These are phyloP conservation scores for Microcyclospora tardicrescens DNA, from an alignment of 2,329 filamentous ascomycete species.

Conservation along the genomic window DNA sequence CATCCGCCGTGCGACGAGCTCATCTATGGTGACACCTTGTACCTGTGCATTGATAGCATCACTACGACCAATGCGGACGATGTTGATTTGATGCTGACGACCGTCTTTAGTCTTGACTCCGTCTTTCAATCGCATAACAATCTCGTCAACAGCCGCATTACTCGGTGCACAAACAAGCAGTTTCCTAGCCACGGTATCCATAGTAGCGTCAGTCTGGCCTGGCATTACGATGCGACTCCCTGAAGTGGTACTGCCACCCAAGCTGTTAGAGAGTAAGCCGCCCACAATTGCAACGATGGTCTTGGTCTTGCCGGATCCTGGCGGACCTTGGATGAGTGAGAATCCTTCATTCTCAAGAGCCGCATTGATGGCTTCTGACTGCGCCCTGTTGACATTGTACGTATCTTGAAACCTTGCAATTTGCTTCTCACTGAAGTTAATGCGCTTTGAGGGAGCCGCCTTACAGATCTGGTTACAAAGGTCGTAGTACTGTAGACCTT, in stretches of 20 bases:
- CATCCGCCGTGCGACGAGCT: slow-evolving; percentile 67
- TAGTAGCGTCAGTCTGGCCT: slow-evolving; percentile 10
- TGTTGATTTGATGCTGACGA: slow-evolving; percentile 60
- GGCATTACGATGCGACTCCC: slow-evolving; percentile 26
- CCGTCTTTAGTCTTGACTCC: slow-evolving; percentile 71
- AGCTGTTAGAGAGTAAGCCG: slow-evolving; percentile 55
- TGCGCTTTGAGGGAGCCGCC: slow-evolving; percentile 78
- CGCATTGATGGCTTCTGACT: slow-evolving; percentile 82
- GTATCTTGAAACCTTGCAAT: slow-evolving; percentile 56
- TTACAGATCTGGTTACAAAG: slow-evolving; percentile 82
- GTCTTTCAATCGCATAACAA: slow-evolving; percentile 81
- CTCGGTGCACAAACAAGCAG: slow-evolving; percentile 94
- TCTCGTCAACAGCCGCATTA: slow-evolving; percentile 92
- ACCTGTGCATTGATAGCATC: slow-evolving; percentile 88
- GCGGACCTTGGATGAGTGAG: slow-evolving; percentile 87
- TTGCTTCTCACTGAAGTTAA: slow-evolving; percentile 65
- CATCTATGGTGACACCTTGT: slow-evolving; percentile 82
- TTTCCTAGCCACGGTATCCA: slow-evolving; percentile 51
- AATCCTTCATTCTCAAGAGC: slow-evolving; percentile 94
- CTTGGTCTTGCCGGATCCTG: slow-evolving; percentile 91
- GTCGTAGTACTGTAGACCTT: slow-evolving; percentile 89
- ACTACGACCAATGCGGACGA: slow-evolving; percentile 77
- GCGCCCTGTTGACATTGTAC: slow-evolving; percentile 76
- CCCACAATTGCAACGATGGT: slow-evolving; percentile 96
- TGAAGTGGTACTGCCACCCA: slow-evolving; percentile 31